Conservation (phyloP, 768 basidiomycete genomes). For the Macrolepiota albuminosa region DNA sequence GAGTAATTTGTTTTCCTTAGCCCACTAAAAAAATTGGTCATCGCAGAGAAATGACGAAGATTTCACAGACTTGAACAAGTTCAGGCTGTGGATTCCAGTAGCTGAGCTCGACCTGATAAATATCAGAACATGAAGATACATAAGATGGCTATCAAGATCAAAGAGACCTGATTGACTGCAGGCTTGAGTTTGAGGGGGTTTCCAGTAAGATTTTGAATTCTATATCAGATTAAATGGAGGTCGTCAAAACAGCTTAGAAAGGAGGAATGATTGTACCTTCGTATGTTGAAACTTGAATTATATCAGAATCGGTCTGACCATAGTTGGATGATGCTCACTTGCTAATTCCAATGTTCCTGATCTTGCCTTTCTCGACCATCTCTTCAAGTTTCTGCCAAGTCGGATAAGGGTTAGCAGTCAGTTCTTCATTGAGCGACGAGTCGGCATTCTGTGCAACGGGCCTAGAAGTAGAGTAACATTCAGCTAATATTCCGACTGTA, state of each 20-base stretch:
- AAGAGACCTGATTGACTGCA: conserved; percentile 58
- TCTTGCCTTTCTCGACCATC: conserved; percentile 70
- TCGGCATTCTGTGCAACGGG: conserved; percentile 64
- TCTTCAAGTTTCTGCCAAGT: conserved; percentile 82
- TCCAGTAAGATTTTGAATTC: conserved; percentile 59
- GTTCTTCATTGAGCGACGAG: conserved; percentile 34
- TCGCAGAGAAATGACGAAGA: not conserved
- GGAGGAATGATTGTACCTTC: conserved; percentile 27
- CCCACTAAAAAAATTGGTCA: conserved; percentile 43
- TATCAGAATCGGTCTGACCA: not conserved
- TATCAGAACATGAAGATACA: not conserved
- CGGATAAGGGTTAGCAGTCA: conserved; percentile 67
- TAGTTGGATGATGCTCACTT: conserved; percentile 43
- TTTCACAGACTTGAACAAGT: conserved; percentile 49
- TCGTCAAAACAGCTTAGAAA: conserved; percentile 9
- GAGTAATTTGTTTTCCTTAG: conserved; percentile 58
- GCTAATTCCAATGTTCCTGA: conserved; percentile 79
- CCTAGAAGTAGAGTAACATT: conserved; percentile 28
- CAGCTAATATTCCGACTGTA: not conserved
- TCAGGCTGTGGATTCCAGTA: conserved; percentile 78
- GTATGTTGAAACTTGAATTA: conserved; percentile 55
- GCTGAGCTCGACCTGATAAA: conserved; percentile 57
- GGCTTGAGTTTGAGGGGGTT: conserved; percentile 56
- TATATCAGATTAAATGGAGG: conserved; percentile 10
- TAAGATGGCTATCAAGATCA: not conserved